Evolutionary conservation across 805 yeast species (phyloP).

Genomic region (Suhomyces vadensis): DNA sequence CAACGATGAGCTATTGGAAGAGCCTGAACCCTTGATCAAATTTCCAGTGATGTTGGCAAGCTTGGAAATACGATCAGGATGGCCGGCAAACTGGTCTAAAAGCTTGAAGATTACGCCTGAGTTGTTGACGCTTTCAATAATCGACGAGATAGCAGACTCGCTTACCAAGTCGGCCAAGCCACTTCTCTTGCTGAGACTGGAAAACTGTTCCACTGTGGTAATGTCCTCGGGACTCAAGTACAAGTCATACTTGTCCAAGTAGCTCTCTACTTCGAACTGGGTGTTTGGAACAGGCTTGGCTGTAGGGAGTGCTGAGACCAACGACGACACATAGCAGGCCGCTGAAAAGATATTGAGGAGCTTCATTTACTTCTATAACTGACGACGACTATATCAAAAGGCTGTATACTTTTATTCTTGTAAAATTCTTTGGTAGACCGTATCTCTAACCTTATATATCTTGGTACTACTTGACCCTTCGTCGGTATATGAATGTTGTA

Average conservation of each 20-base stretch:
- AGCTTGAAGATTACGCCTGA: slow-evolving; percentile 36
- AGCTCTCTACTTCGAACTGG: slow-evolving; percentile 18
- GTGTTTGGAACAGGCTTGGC: slow-evolving; percentile 22
- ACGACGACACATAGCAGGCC: slow-evolving; percentile 12
- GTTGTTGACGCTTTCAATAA: slow-evolving; percentile 28
- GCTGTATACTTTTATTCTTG: too few species aligned
- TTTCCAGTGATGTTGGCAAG: slow-evolving; percentile 35
- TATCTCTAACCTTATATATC: too few species aligned
- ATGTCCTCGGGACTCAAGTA: neutral
- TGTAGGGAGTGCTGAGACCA: slow-evolving; percentile 20
- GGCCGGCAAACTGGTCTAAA: slow-evolving; percentile 37
- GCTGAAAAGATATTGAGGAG: slow-evolving; percentile 11
- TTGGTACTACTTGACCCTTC: too few species aligned
- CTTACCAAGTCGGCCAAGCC: neutral
- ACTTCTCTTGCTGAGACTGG: neutral
- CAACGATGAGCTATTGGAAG: slow-evolving; percentile 3
- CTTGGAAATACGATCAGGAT: slow-evolving; percentile 26
- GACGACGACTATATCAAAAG: too few species aligned
- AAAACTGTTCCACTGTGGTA: neutral
- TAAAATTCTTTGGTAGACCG: too few species aligned
- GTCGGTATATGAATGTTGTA: too few species aligned
- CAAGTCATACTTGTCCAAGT: slow-evolving; percentile 6
- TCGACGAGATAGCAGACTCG: slow-evolving; percentile 23
- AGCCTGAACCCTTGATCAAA: slow-evolving; percentile 13
- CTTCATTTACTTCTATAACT: slow-evolving; percentile 18